A percentile compares a stretch with the other conserved stretches of the same genome.
These are phyloP conservation scores for Boletus sensibilis DNA, from an alignment of 768 basidiomycete genomes.

Conservation along the genomic window DNA sequence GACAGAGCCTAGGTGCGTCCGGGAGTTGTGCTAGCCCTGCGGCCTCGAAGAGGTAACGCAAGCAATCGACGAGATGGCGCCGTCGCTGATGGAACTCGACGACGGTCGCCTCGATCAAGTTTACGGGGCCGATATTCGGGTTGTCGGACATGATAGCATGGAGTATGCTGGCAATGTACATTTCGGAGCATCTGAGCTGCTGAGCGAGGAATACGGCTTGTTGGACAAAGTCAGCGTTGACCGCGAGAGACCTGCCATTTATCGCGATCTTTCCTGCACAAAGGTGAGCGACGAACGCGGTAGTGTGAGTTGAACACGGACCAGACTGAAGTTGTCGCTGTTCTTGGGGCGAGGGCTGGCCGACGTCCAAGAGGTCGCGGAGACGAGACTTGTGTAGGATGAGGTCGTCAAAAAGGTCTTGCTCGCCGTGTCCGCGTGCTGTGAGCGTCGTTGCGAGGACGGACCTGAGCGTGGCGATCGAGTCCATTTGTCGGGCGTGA, in stretches of 20 bases:
- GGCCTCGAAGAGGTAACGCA: constrained; percentile 65
- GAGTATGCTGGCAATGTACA: constrained; percentile 68
- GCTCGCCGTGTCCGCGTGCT: constrained; percentile 54
- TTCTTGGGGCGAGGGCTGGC: constrained; percentile 59
- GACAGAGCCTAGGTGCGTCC: constrained; percentile 47
- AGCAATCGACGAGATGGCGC: constrained; percentile 65
- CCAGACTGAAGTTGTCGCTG: constrained; percentile 66
- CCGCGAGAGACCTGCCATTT: constrained; percentile 62
- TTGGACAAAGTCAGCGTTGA: constrained; percentile 77
- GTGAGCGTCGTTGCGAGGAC: constrained; percentile 49
- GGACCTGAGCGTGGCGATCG: constrained; percentile 55
- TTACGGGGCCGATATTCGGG: constrained; percentile 59
- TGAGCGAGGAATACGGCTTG: constrained; percentile 78
- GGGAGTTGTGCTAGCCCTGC: constrained; percentile 48
- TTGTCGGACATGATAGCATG: constrained; percentile 61
- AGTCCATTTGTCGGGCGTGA: constrained; percentile 50
- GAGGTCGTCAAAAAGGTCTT: constrained; percentile 73
- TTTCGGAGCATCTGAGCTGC: constrained; percentile 80
- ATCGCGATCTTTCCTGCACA: constrained; percentile 63
- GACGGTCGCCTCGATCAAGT: constrained; percentile 63
- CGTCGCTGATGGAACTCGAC: constrained; percentile 69
- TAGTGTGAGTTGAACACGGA: constrained; percentile 34
- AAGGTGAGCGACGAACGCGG: background rate
- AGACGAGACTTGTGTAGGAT: constrained; percentile 65
- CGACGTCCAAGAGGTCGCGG: constrained; percentile 62